A percentile compares a stretch with the other conserved stretches of the same genome.
Conservation (phyloP, 2,329 filamentous ascomycete genomes). For the Cordyceps javanica region DNA sequence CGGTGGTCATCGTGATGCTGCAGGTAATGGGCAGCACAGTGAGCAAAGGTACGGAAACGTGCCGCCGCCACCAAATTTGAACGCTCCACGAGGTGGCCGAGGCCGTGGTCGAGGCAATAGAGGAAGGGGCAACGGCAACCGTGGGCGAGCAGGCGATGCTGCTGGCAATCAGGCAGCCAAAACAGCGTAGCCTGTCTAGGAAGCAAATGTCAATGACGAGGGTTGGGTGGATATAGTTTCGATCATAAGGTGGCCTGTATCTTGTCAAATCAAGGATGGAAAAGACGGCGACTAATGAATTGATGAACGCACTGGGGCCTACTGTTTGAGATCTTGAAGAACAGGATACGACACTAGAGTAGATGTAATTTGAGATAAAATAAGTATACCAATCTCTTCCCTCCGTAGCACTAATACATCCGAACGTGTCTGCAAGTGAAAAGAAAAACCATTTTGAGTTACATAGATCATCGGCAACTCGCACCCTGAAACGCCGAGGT, state of each 20-base stretch:
- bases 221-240: not conserved
- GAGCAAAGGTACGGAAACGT: conserved; percentile 45
- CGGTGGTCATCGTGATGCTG: conserved; percentile 20
- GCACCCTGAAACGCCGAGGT: not conserved
- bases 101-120: conserved; percentile 36
- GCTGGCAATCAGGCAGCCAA: conserved; percentile 9
- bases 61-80: conserved; percentile 54
- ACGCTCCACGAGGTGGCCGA: conserved; percentile 36
- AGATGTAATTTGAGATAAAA: not conserved
- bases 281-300: conserved; percentile 1
- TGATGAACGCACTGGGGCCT: not conserved
- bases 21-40: conserved; percentile 16
- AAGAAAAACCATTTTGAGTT: not conserved
- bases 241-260: not conserved
- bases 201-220: not conserved
- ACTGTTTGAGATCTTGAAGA: not conserved
- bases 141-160: conserved; percentile 30
- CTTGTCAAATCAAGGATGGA: not conserved
- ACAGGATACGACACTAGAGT: not conserved
- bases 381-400: not conserved
- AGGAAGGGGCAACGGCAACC: conserved; percentile 28
- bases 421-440: not conserved
- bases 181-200: not conserved
- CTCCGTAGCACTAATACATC: not conserved
- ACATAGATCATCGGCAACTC: not conserved